A percentile compares a stretch with the other conserved stretches of the same genome.
These are phyloP conservation scores for Podaxis carcinomalis DNA, from an alignment of 768 basidiomycete genomes.

Conservation along the genomic window DNA sequence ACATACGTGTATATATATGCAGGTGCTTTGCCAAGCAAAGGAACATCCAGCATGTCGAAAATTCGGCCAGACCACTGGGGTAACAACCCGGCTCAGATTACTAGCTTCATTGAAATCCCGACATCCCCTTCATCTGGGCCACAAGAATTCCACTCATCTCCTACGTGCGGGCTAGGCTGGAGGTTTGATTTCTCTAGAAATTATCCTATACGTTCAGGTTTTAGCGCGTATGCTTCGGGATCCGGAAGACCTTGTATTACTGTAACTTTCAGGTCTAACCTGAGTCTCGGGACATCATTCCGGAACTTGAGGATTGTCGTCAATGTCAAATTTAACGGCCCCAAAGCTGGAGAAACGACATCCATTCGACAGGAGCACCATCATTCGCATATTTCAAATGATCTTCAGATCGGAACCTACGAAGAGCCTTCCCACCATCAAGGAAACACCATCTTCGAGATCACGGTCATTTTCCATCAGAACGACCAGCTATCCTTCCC, in stretches of 20 bases:
- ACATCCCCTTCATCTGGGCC: neutral
- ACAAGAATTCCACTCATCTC: neutral
- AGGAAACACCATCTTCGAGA: neutral
- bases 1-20: no score
- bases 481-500: neutral
- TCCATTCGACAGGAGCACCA: neutral
- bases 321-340: neutral
- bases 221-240: neutral
- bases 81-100: neutral
- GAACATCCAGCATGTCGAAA: slow-evolving; percentile 12
- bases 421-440: neutral
- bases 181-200: neutral
- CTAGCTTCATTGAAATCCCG: neutral
- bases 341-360: neutral
- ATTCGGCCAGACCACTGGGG: slow-evolving; percentile 7
- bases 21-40: no score
- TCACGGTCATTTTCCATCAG: neutral
- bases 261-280: neutral
- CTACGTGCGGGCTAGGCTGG: neutral
- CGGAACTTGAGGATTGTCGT: neutral
- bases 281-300: neutral
- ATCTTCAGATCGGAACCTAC: neutral
- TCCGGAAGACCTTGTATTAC: neutral
- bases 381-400: neutral
- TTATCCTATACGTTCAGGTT: neutral